Conservation (phyloP, 1,284 basidiomycete species). For the Leccinum proliferum region DNA sequence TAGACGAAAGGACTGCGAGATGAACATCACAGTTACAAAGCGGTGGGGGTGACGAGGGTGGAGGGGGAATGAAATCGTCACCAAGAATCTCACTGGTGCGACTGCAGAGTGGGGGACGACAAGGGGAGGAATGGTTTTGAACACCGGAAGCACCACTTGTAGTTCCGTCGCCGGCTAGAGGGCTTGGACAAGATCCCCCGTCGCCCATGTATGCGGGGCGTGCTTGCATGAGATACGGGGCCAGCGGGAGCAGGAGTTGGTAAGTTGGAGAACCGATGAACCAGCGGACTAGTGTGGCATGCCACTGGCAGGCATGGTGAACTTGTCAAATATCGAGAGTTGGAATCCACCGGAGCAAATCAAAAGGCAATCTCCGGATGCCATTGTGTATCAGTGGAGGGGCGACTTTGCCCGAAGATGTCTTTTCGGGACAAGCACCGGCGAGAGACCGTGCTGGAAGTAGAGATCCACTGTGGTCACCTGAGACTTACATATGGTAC, state of each 20-base stretch:
- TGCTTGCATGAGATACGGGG: neutral
- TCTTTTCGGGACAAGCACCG: constrained; percentile 20
- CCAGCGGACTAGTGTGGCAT: neutral
- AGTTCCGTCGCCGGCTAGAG: neutral
- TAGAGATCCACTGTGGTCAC: neutral
- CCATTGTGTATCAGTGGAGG: constrained; percentile 1
- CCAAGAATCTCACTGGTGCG: constrained; percentile 1
- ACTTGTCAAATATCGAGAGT: constrained; percentile 8
- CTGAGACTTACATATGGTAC: neutral
- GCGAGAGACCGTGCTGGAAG: neutral
- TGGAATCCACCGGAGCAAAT: constrained; percentile 20
- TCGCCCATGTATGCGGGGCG: constrained; percentile 2
- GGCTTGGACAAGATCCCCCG: neutral
- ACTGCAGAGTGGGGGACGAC: neutral
- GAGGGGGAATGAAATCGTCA: neutral
- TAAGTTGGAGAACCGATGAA: neutral
- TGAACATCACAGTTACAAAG: neutral
- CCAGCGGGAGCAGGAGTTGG: neutral
- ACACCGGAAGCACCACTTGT: neutral
- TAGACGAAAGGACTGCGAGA: neutral
- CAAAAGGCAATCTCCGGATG: constrained; percentile 15
- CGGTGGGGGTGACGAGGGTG: neutral
- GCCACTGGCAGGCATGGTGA: neutral
- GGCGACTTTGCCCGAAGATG: constrained; percentile 19
- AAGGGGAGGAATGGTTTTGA: neutral